Base-by-base conservation (phyloP, 2,329 filamentous ascomycete species). In the Bipolaris oryzae region DNA sequence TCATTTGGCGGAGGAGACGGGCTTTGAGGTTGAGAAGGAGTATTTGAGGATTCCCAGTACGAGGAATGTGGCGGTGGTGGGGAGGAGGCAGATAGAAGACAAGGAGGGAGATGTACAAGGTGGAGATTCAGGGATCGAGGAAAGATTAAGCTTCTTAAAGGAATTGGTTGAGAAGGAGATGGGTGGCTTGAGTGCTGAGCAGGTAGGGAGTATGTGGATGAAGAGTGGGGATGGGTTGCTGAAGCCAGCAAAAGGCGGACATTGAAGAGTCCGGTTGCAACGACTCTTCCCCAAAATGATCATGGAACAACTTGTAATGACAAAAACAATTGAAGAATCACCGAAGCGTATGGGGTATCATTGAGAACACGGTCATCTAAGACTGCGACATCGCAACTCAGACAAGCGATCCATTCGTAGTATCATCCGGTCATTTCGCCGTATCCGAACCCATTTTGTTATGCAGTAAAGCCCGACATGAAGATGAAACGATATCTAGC, bases 1-100 rank as follows among this genome's bases (percentile, higher is more conserved):
- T 18, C 79, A 81, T 25, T 83, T 99, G 39, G 88, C 90, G 0
- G 79, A 80, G 31, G 87, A 90, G 55, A 86, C 92, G 61, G 90
- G 90, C 1, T 96, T 88, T 82, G 77, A 82, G 5, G 83, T 91
- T 0, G 92, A 98, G 76, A 90, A 84, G 61, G 94, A 96, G 68
- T 87, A 95, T 81, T 76, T 99, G 67, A 83, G 94, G 43, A 98
- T 99, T 60, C 95, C 95, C 0, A 96, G 91, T 74, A 97, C 94
- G 37, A 82, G 95, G 60, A 98, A 98, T 75, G 87, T 88, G 16
- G 91, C 88, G 0, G 80, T 99, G 28, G 73, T 98, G 38, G 93
- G 93, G 3, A 83, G 91, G 45, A 66, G 33, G 31, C 60, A 37
- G 33, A 74, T 82, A 57, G 78, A 78, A 13, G 13, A 25, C 7